Percentiles rank a stretch among this genome's conserved stretches.
These are phyloP conservation scores for Asterella californica DNA, from an alignment of 225 moss, liverwort and hornwort species.

Conservation along the genomic window DNA sequence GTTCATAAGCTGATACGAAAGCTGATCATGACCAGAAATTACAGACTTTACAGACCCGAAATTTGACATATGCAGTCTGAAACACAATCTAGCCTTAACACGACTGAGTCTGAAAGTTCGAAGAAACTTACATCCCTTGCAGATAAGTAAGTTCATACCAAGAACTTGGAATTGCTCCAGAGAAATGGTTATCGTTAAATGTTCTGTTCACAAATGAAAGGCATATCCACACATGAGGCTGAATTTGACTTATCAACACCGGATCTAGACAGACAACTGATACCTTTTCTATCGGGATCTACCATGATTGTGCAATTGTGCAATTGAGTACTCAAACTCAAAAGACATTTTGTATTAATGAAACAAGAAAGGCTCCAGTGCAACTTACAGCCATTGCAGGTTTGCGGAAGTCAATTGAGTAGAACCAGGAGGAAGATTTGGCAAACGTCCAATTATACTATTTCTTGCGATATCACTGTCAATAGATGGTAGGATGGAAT, in stretches of 20 bases:
- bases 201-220: background rate
- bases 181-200: constrained; percentile 6
- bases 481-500: background rate
- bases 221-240: background rate
- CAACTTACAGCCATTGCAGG: background rate
- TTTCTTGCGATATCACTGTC: background rate
- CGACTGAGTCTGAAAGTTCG: background rate
- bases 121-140: constrained; percentile 4
- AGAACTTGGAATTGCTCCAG: constrained; percentile 5
- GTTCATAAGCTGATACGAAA: background rate
- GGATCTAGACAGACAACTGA: background rate
- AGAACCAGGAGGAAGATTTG: background rate
- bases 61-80: no score
- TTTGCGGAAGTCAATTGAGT: background rate
- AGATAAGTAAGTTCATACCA: background rate
- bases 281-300: background rate
- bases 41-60: no score
- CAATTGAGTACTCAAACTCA: background rate
- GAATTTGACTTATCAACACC: background rate
- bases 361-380: background rate
- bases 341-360: background rate
- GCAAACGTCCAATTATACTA: background rate
- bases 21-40: background rate
- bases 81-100: no score
- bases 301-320: no score